Percentiles rank a stretch among this genome's conserved stretches.
Evolutionary conservation across 352 stramenopile genomes (phyloP).

Genomic region (Globisporangium nagaii): DNA sequence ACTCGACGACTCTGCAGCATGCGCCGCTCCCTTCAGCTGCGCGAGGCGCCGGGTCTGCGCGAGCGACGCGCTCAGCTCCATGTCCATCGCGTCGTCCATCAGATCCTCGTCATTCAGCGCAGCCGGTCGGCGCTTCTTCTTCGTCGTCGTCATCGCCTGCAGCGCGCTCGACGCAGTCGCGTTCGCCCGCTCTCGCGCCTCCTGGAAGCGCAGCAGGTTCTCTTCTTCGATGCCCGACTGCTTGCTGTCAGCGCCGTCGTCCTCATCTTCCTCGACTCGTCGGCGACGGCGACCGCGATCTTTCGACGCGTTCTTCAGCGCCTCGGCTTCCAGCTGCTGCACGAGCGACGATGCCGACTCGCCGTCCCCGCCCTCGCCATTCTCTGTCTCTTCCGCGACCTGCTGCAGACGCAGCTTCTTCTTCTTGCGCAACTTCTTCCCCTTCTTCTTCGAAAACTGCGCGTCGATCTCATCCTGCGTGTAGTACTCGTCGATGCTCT

Average conservation of each 20-base stretch:
- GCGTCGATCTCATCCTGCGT: constrained; percentile 80
- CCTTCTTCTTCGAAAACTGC: constrained; percentile 81
- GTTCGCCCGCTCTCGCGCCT: constrained; percentile 62
- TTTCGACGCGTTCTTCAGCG: constrained; percentile 20
- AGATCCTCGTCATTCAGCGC: constrained; percentile 30
- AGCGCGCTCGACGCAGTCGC: constrained; percentile 37
- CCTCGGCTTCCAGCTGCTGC: constrained; percentile 63
- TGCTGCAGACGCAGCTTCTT: constrained; percentile 39
- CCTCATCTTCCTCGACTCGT: constrained; percentile 18
- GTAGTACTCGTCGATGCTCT: constrained; percentile 70
- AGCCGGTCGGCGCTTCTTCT: constrained; percentile 32
- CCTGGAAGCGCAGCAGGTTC: constrained; percentile 59
- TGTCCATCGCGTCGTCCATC: constrained; percentile 54
- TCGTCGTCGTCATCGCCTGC: constrained; percentile 21
- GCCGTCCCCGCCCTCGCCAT: constrained; percentile 19
- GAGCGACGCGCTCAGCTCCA: constrained; percentile 74
- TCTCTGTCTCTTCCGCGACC: constrained; percentile 32
- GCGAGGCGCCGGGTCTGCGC: constrained; percentile 56
- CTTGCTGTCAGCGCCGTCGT: constrained; percentile 23
- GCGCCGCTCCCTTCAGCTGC: constrained; percentile 24
- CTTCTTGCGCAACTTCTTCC: constrained; percentile 70
- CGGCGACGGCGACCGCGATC: constrained; percentile 62
- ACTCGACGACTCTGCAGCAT: not conserved
- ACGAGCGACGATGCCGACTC: constrained; percentile 33
- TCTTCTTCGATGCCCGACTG: constrained; percentile 30